phyloP scores from a whole-genome alignment of 176 grass and related monocot species.

The Carex pumila region DNA sequence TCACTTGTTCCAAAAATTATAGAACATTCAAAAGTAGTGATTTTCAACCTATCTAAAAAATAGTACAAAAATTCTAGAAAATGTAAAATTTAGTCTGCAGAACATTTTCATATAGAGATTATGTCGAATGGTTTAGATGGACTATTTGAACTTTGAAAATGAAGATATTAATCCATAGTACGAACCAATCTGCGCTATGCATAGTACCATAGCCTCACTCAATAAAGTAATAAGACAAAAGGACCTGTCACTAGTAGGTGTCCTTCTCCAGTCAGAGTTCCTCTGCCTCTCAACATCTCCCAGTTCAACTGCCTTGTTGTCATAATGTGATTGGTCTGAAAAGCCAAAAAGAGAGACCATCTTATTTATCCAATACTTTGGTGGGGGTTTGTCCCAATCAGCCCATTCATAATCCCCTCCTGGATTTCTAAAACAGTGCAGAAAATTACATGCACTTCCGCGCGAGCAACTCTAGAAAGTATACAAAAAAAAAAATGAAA shows the following conservation, averaged over 20 bases:
- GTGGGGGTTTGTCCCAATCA: slow-evolving; percentile 85
- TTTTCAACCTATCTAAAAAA: too few species aligned
- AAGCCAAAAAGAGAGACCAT: slow-evolving; percentile 82
- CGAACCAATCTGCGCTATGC: too few species aligned
- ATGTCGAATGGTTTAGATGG: too few species aligned
- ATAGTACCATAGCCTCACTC: too few species aligned
- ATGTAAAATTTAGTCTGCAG: too few species aligned
- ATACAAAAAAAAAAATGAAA: slow-evolving; percentile 19
- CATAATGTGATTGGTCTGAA: slow-evolving; percentile 37
- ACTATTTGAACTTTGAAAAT: too few species aligned
- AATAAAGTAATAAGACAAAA: slow-evolving; percentile 12
- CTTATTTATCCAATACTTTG: slow-evolving; percentile 77
- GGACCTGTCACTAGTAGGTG: slow-evolving; percentile 31
- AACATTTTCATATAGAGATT: too few species aligned
- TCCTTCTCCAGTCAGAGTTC: slow-evolving; percentile 46
- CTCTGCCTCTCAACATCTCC: slow-evolving; percentile 27
- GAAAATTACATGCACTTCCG: slow-evolving; percentile 81
- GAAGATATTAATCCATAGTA: too few species aligned
- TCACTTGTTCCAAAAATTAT: too few species aligned
- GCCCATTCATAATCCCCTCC: slow-evolving; percentile 98
- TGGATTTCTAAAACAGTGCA: slow-evolving; percentile 93
- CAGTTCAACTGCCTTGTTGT: slow-evolving; percentile 25
- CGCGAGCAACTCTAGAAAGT: slow-evolving; percentile 78
- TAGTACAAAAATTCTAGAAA: too few species aligned
- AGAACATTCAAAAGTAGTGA: too few species aligned